Evolutionary conservation across 2,329 filamentous ascomycete species (phyloP), one percentile per base, ranked within the genome.

Genomic region (Talaromyces verruculosus): DNA sequence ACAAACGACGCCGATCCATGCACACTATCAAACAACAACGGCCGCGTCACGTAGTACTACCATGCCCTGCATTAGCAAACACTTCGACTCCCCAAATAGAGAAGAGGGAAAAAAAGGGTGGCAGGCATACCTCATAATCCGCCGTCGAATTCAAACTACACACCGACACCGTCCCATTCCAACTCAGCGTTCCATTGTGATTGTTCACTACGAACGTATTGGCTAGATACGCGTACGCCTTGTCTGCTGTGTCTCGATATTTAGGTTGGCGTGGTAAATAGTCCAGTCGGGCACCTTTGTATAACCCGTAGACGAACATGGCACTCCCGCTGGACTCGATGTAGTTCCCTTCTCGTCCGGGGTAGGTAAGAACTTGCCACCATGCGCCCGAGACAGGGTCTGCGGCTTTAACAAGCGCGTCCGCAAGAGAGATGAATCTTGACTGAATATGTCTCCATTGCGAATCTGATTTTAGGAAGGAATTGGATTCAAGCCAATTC

Each of bases 241-340:
- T 81, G 30, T 77, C 69, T 0, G 80, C 82, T 1, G 78, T 70
- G 2, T 74, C 68, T 13, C 77, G 75, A 69, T 80, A 82, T 39
- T 67, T 67, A n/a, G n/a, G 15, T 80, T 68, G 41, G 1, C n/a
- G 79, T 73, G 61, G 51, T 37, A 68, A 55, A 57, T 67, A 67
- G 0, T 81, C 82, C 5, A 80, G 53, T 35, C 78, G 71, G 8
- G 77, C 74, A 0, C 82, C 85, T 68, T 80, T 83, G 13, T 87
- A 72, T 67, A 86, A 74, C 0, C 83, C 81, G 64, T 84, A 86
- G 0, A 81, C 78, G 69, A 87, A 88, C 82, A 88, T 85, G 3
- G 84, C 85, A 1, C 83, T 84, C 7, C 82, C 86, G 37, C 84
- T 86, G 39, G 83, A 84, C 76, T 89, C 85, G 58, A 88, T 83